Base-by-base conservation (phyloP, 306 rosid species). In the Fragaria nilgerrensis region DNA sequence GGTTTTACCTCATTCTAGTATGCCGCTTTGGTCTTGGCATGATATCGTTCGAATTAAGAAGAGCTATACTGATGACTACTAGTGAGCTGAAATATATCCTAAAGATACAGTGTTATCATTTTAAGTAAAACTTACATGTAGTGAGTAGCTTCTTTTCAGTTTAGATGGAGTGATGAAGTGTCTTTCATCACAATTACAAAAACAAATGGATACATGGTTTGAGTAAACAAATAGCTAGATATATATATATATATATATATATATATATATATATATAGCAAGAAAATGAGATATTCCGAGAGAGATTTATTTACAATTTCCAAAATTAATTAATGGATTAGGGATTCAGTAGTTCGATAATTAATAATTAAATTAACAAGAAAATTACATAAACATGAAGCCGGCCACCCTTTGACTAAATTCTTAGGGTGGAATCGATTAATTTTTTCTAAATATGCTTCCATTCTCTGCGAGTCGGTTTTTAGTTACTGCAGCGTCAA, bases 361-460 rank as follows among this genome's bases (percentile, higher is more conserved):
- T 67, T 74, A 17, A 70, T 76, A 27, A 64, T 49, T 34, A 71
- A 25, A 44, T 61, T 9, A 68, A 73, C 15, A 74, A 75, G 71
- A n/a, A 43, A 65, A 73, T 47, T 72, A 82, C 74, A 72, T 73
- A 77, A 85, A 89, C 49, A 29, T 78, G 32, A 70, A 80, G 73
- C 47, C 47, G 47, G 47, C 77, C 81, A 74, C 78, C 81, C 86
- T 70, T 70, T 80, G 56, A 77, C 69, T 80, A 87, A 74, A 77
- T 79, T 82, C 75, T 16, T 10, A 50, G 79, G 84, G 85, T 82
- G 66, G 70, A 44, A 25, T 72, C 49, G 9, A 36, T 44, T 13
- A 13, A 1, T 59, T 32, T 22, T 14, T 49, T 39, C 9, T 17
- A 32, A 15, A 37, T 44, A 41, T 15, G 19, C 27, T n/a, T 61